These are phyloP conservation scores for Nannochloropsis oceanica DNA, from an alignment of 108 stramenopile genomes.

Conservation along the genomic window DNA sequence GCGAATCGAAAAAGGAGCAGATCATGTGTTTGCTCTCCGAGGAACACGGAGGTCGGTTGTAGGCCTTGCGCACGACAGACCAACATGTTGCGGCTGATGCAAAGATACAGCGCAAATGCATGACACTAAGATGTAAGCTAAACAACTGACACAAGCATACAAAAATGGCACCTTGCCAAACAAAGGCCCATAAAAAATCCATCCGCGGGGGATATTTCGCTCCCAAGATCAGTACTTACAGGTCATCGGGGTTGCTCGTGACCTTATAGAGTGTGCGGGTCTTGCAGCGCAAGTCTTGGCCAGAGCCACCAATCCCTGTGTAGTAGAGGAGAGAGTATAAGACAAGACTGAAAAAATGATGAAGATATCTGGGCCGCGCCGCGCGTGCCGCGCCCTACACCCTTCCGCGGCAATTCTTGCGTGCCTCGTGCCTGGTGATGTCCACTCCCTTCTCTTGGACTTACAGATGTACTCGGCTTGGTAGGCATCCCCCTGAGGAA, in stretches of 20 bases:
- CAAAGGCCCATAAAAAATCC: too few relatives aligned
- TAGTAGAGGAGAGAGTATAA: not conserved
- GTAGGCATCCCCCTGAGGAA: not conserved
- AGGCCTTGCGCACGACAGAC: too few relatives aligned
- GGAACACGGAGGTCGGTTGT: too few relatives aligned
- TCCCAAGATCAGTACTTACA: not conserved
- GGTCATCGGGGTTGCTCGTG: not conserved
- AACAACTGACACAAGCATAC: too few relatives aligned
- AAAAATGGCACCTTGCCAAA: too few relatives aligned
- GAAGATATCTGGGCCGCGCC: too few relatives aligned
- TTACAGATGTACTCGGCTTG: constrained; percentile 32
- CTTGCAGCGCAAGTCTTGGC: constrained; percentile 28
- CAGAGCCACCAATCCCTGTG: constrained; percentile 18
- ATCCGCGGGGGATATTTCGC: too few relatives aligned
- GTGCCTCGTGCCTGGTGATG: not conserved
- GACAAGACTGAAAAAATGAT: not conserved
- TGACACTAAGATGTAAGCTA: too few relatives aligned
- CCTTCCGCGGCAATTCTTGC: not conserved
- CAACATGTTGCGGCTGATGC: too few relatives aligned
- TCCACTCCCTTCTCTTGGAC: not conserved
- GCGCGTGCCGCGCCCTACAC: not conserved
- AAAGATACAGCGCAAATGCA: too few relatives aligned
- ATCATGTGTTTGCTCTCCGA: too few relatives aligned
- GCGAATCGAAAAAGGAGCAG: too few relatives aligned
- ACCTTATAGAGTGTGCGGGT: constrained; percentile 9